These are phyloP conservation scores for Tritrichomonas musculus DNA, from an alignment of 208 protist species.

Conservation along the genomic window DNA sequence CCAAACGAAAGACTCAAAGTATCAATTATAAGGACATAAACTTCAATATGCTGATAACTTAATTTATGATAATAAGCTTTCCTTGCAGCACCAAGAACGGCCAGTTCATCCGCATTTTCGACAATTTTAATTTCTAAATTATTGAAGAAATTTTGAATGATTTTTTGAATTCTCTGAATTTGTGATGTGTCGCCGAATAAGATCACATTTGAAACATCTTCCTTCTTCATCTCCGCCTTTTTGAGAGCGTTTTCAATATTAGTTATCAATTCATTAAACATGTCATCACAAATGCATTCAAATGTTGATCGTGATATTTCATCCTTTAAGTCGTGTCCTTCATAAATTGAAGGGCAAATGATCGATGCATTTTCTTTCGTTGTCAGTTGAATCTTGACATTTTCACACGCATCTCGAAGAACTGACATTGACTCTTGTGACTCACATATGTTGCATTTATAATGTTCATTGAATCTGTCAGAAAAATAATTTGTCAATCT, in stretches of 20 bases:
- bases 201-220: no score
- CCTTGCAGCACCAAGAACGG: no score
- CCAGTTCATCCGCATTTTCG: no score
- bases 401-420: slow-evolving; percentile 65
- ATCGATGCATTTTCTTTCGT: slow-evolving; percentile 66
- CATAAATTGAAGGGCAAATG: slow-evolving; percentile 84
- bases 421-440: slow-evolving; percentile 60
- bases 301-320: slow-evolving; percentile 86
- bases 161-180: no score
- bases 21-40: slow-evolving; percentile 93
- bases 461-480: slow-evolving; percentile 84
- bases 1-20: slow-evolving; percentile 94
- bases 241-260: slow-evolving; percentile 67
- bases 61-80: no score
- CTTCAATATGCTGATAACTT: no score
- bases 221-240: no score
- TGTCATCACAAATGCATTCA: slow-evolving; percentile 79
- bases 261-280: slow-evolving; percentile 65
- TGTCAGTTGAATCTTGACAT: slow-evolving; percentile 76
- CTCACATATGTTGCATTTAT: slow-evolving; percentile 63
- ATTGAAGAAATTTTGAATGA: no score
- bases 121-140: no score
- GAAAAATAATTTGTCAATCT: slow-evolving; percentile 90
- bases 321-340: slow-evolving; percentile 85
- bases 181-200: no score